These are phyloP conservation scores for Rhizopogon roseolus DNA, from an alignment of 768 basidiomycete species.

Conservation along the genomic window DNA sequence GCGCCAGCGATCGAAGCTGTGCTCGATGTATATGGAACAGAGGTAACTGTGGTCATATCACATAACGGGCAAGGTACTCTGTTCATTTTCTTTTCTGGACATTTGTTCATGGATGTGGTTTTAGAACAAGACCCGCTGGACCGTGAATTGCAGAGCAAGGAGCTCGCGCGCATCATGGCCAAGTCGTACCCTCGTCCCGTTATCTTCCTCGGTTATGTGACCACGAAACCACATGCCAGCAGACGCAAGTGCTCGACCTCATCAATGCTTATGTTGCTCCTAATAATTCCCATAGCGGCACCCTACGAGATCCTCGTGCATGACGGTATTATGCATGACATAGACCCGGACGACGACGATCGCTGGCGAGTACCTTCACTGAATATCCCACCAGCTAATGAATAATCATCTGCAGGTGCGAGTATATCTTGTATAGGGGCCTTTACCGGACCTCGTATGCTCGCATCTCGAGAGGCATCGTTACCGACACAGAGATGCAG, in stretches of 20 bases:
- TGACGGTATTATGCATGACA: conserved; percentile 79
- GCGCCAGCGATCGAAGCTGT: conserved; percentile 88
- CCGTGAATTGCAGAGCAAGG: conserved; percentile 78
- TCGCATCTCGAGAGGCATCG: conserved; percentile 72
- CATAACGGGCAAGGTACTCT: conserved; percentile 89
- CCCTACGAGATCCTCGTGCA: conserved; percentile 73
- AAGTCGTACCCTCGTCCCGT: conserved; percentile 65
- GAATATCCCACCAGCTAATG: neutral
- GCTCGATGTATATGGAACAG: conserved; percentile 72
- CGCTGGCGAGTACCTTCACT: conserved; percentile 47
- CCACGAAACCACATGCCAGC: conserved; percentile 58
- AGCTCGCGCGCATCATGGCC: conserved; percentile 76
- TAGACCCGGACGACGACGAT: conserved; percentile 67
- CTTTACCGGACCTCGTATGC: conserved; percentile 79
- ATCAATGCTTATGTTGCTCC: conserved; percentile 7
- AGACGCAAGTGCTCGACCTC: conserved; percentile 44
- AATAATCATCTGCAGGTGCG: conserved; percentile 52
- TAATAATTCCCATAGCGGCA: conserved; percentile 39
- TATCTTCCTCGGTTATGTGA: conserved; percentile 79
- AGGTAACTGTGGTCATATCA: conserved; percentile 78
- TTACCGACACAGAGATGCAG: conserved; percentile 90
- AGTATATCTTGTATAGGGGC: conserved; percentile 85
- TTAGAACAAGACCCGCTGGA: conserved; percentile 88
- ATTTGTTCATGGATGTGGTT: neutral
- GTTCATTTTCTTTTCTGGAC: neutral